Percentiles rank a stretch among this genome's conserved stretches.
These are phyloP conservation scores for Trichoderma afroharzianum DNA, from an alignment of 2,329 filamentous ascomycete species.

Conservation along the genomic window DNA sequence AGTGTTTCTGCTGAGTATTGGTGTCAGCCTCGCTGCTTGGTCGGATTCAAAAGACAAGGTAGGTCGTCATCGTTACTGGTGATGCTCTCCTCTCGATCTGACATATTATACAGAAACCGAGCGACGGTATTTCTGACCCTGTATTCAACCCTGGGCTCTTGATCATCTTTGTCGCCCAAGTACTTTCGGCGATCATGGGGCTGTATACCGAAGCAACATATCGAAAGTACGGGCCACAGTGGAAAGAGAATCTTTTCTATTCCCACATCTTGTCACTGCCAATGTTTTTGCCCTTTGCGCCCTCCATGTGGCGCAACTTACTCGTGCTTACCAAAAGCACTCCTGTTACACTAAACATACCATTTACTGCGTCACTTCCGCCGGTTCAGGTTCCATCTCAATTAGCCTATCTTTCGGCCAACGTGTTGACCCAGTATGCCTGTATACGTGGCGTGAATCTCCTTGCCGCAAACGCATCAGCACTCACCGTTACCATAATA, in stretches of 20 bases:
- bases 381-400: constrained; percentile 56
- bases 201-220: constrained; percentile 93
- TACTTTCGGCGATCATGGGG: constrained; percentile 90
- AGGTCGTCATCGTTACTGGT: not conserved
- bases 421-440: constrained; percentile 86
- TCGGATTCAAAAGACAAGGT: constrained; percentile 85
- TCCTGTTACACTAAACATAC: constrained; percentile 42
- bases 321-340: constrained; percentile 59
- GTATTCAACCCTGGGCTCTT: constrained; percentile 62
- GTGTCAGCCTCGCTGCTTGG: constrained; percentile 84
- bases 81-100: not conserved
- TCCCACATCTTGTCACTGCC: constrained; percentile 74
- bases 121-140: constrained; percentile 22
- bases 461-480: constrained; percentile 82
- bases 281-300: constrained; percentile 69
- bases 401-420: constrained; percentile 66
- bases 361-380: constrained; percentile 19
- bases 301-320: constrained; percentile 62
- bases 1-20: constrained; percentile 77
- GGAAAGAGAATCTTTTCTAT: constrained; percentile 96
- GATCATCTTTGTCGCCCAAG: constrained; percentile 82
- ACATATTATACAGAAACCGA: not conserved
- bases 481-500: constrained; percentile 93
- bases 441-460: constrained; percentile 96
- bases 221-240: constrained; percentile 77